These are phyloP conservation scores for Phalaenopsis equestris DNA, from an alignment of 106 monocot genomes.

Conservation along the genomic window DNA sequence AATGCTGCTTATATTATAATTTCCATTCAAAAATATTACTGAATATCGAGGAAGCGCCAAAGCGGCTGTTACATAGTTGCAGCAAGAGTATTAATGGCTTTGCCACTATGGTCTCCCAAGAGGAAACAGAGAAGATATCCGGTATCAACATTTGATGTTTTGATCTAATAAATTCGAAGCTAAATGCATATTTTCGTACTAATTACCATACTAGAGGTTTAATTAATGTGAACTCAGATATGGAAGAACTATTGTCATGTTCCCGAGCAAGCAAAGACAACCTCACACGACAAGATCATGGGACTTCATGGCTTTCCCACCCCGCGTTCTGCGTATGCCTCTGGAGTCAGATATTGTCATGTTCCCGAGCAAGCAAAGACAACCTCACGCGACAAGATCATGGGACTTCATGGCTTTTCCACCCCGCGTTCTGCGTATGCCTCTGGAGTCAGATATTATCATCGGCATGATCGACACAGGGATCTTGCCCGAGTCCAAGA, in stretches of 20 bases:
- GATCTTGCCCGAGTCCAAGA: slow-evolving; percentile 33
- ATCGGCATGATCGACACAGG: slow-evolving; percentile 23
- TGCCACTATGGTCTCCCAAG: slow-evolving; percentile 10
- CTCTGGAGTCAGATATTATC: slow-evolving; percentile 24
- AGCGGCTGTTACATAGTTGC: slow-evolving; percentile 15
- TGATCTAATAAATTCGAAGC: too few species aligned
- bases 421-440: neutral
- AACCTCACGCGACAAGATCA: slow-evolving; percentile 27
- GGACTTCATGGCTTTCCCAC: slow-evolving; percentile 26
- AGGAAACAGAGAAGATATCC: slow-evolving; percentile 14
- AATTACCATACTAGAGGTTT: neutral
- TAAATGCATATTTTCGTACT: too few species aligned
- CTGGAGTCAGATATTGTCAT: slow-evolving; percentile 24
- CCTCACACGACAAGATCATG: slow-evolving; percentile 32
- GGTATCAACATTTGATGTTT: neutral
- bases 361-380: slow-evolving; percentile 12
- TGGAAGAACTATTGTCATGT: slow-evolving; percentile 8
- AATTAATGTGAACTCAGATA: neutral
- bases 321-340: neutral
- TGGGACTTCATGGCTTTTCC: slow-evolving; percentile 33
- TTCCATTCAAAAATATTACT: neutral
- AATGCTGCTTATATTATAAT: neutral
- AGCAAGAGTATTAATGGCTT: slow-evolving; percentile 31
- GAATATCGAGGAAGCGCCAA: neutral
- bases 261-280: slow-evolving; percentile 12